Evolutionary conservation across 164 flowering plant genomes (phyloP).

Genomic region (Magnolia officinalis): DNA sequence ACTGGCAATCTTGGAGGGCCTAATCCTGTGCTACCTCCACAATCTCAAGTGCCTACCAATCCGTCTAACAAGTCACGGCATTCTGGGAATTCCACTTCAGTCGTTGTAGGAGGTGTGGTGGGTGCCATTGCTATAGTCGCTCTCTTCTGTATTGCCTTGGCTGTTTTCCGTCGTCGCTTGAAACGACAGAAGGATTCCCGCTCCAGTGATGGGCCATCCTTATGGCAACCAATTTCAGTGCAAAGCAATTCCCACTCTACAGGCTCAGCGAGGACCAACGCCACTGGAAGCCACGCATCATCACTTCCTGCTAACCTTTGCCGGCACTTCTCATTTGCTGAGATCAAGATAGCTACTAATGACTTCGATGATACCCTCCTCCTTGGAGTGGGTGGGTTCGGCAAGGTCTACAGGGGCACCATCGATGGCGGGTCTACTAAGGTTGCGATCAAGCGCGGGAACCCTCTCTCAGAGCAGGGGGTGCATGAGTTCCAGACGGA

Average conservation of each 20-base stretch:
- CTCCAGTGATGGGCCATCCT: constrained; percentile 35
- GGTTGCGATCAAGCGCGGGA: constrained; percentile 48
- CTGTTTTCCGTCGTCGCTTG: constrained; percentile 24
- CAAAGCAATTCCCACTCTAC: constrained; percentile 29
- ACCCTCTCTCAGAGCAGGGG: constrained; percentile 42
- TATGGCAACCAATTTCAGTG: constrained; percentile 51
- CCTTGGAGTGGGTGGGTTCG: constrained; percentile 48
- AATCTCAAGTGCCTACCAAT: constrained; percentile 16
- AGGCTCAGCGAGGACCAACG: constrained; percentile 31
- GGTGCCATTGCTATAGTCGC: constrained; percentile 22
- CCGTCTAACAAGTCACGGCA: constrained; percentile 11
- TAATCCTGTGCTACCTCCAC: constrained; percentile 39
- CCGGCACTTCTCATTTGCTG: constrained; percentile 41
- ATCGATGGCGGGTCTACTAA: constrained; percentile 30
- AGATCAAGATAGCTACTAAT: constrained; percentile 41
- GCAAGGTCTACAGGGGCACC: constrained; percentile 45
- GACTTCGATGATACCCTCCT: constrained; percentile 33
- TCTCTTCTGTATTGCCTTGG: constrained; percentile 14
- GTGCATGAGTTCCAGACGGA: constrained; percentile 49
- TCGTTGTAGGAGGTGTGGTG: constrained; percentile 25
- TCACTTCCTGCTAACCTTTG: constrained; percentile 38
- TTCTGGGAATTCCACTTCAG: constrained; percentile 15
- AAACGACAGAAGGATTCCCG: constrained; percentile 17
- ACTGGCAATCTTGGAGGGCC: constrained; percentile 57
- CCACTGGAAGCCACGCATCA: constrained; percentile 30